Evolutionary conservation across 768 basidiomycete genomes (phyloP), one percentile per base, ranked within the genome.

Genomic region (Tricholoma bakamatsutake): DNA sequence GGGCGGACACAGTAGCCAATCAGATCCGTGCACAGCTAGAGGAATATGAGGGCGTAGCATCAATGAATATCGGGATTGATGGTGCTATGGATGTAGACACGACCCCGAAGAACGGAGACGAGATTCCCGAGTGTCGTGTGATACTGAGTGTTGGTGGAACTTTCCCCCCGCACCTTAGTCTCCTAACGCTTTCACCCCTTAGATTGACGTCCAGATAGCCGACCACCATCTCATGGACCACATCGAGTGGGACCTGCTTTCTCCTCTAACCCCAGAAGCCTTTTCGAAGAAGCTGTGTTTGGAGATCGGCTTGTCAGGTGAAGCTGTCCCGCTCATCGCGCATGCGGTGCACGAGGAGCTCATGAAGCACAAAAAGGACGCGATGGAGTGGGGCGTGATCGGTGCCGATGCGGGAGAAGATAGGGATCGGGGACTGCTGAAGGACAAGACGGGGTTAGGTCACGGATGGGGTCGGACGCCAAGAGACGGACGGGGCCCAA

Each of bases 161-260:
- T 48, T 39, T 39, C 45, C 45, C n/a, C 30, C 37, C 47, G 33
- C 31, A 18, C 1, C 40, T 50, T 3, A 33, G 47, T 8, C 3
- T 49, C 30, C 33, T 31, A 17, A 51, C 49, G 42, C 48, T 46
- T 24, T 50, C 7, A 45, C 39, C 58, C n/a, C 31, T 2, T 31
- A 97, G 93, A 92, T 99, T 66, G 97, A 99, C 72, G 93, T 98
- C 24, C 97, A 99, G 69, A 88, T 99, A 66, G 91, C 87, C 21
- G 90, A 87, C 47, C 80, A 93, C 67, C 93, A 96, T 69, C 79
- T 99, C 1, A 77, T 90, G 55, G 97, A 99, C 72, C 90, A 94
- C 66, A 93, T 99, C 61, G 97, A 99, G 71, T 99, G 96, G 96
- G 96, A 99, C 70, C 80, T 98, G n/a, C 82, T 90, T 46, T 96